Evolutionary conservation across 108 stramenopile species (phyloP), one percentile per base, ranked within the genome.

Genomic region (Seminavis robusta): DNA sequence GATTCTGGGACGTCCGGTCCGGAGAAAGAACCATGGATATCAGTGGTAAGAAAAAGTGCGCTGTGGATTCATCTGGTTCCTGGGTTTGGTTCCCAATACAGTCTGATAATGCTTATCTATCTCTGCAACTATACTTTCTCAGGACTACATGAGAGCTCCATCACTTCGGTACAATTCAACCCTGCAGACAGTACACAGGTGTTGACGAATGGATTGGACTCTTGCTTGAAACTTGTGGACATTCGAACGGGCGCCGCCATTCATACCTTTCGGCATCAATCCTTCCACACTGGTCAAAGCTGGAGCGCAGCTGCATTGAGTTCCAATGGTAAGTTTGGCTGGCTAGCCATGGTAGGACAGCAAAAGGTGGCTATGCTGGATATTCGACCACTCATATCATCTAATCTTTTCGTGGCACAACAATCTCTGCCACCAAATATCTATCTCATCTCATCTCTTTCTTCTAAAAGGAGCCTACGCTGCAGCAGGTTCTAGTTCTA

Each of bases 131-230:
- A 23, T n/a, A n/a, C n/a, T n/a, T n/a, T n/a, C n/a, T n/a, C 30
- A 73, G 71, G 45, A 7, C 19, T 90, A 6, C 88, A 93, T 56
- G 71, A 73, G 29, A 79, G 84, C 1, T 84, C 77, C 8, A 61
- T 93, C 17, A 83, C 86, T 19, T 90, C 86, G 1, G 82, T 88
- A 10, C 77, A 86, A 17, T 93, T 85, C 46, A 67, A 84, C 48
- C 92, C 86, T 4, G 46, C 46, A 3, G 78, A 65, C 30, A 56
- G 38, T 40, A 60, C 74, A 31, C 71, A 81, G 58, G 61, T 89
- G 7, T 52, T 93, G 33, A 87, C 91, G 0, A 77, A 83, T 61
- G 91, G 88, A n/a, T 60, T 77, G 62, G 88, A 89, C 61, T 81
- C 76, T 2, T 48, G 65, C 19, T 31, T 89, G 32, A 89, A 87